These are phyloP conservation scores for Leccinum longicurvipes DNA, from an alignment of 768 basidiomycete genomes.

Conservation along the genomic window DNA sequence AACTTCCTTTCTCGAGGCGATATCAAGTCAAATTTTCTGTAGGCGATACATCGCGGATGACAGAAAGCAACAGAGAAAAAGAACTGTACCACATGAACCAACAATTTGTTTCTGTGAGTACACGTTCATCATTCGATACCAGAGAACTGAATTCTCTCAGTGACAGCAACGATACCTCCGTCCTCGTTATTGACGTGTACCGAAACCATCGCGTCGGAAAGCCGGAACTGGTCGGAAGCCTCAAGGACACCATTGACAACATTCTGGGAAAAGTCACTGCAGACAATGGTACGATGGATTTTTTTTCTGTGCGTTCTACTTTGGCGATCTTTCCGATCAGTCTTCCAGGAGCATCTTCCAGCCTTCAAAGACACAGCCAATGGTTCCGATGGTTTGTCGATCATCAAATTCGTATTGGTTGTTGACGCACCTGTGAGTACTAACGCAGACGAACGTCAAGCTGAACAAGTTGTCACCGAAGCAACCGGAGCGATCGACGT, in stretches of 20 bases:
- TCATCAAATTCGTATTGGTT: not conserved
- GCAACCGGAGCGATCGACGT: too few relatives aligned
- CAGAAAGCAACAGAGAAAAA: not conserved
- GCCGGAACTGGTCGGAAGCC: not conserved
- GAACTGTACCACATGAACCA: not conserved
- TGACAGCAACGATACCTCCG: not conserved
- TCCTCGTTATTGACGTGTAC: not conserved
- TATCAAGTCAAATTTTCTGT: not conserved
- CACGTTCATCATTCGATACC: not conserved
- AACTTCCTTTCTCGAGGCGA: not conserved
- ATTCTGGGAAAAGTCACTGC: not conserved
- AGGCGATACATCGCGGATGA: not conserved
- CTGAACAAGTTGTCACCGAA: too few relatives aligned
- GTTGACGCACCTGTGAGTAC: not conserved
- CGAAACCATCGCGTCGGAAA: slow-evolving; percentile 1
- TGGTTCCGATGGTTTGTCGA: too few relatives aligned
- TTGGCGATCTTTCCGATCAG: not conserved
- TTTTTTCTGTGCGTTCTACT: not conserved
- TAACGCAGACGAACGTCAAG: not conserved
- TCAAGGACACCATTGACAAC: not conserved
- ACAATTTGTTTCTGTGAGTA: slow-evolving; percentile 14
- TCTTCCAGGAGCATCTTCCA: not conserved
- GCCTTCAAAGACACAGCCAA: not conserved
- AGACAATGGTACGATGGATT: not conserved
- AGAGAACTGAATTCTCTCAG: not conserved